Base-by-base conservation (phyloP, 2,329 filamentous ascomycete genomes). In the Penicillium brasilianum region DNA sequence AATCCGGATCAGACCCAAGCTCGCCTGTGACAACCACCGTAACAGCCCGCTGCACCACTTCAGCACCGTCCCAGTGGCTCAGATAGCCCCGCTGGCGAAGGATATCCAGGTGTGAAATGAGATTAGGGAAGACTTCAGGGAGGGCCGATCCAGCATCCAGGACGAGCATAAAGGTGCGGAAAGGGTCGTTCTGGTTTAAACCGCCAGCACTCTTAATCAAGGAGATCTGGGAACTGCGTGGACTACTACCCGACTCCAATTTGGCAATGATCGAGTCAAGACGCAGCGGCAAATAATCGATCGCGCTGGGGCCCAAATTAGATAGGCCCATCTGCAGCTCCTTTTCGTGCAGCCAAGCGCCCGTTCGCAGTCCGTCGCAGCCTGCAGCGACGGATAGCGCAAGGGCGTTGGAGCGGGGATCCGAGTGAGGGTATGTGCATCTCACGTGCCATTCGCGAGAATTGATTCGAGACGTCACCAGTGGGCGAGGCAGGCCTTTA, bases 361-460 rank as follows among this genome's bases (percentile, higher is more conserved):
- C 67, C 16, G 63, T 70, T 37, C 66, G 69, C 46, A 71, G 60
- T 1, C 72, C 70, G 32, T 68, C 62, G 46, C 73, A 75, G 48
- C 71, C 69, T 13, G 67, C 65, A 20, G 55, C 57, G 44, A 70
- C 55, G 13, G 66, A 67, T 25, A 68, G 61, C 37, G 67, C 58
- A 8, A 74, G 61, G 10, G 68, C 62, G 51, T 68, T 62, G 16
- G 57, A 39, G 30, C 61, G 64, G 1, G 65, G 58, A 41, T 62
- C 64, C 14, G 67, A 65, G 51, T 63, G 55, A 13, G 68, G 65
- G 28, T 69, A 68, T 3, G 69, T 67, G 52, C 72, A 75, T 44
- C 55, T 54, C 28, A 54, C 50, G 4, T 66, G 48, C 51, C 59
- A 55, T 34, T 60, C 56, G 57, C 60, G 59, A n/a, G 36, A 39